Evolutionary conservation across 176 grass and related monocot species (phyloP).

Genomic region (Zoysia pacifica): DNA sequence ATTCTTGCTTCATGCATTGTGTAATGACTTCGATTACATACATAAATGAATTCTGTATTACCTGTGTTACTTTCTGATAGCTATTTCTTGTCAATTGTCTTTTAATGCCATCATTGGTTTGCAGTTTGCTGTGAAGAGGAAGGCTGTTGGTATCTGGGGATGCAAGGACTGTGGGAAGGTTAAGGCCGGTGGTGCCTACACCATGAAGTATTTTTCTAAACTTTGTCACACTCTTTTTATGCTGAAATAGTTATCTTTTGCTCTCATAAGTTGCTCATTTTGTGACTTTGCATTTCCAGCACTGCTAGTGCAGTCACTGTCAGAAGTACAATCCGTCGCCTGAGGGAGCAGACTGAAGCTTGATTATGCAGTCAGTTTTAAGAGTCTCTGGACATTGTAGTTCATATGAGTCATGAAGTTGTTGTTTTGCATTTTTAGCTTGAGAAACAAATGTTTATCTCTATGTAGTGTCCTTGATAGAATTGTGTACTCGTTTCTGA

Average conservation of each 20-base stretch:
- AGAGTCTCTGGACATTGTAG: constrained; percentile 24
- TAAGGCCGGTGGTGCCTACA: constrained; percentile 80
- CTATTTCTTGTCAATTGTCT: neutral
- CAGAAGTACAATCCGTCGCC: constrained; percentile 71
- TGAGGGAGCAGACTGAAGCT: constrained; percentile 80
- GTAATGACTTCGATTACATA: no score
- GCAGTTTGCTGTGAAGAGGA: constrained; percentile 87
- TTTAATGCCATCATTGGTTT: neutral
- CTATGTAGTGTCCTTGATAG: neutral
- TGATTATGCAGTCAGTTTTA: constrained; percentile 28
- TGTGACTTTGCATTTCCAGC: constrained; percentile 41
- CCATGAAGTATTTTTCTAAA: constrained; percentile 62
- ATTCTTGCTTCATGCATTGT: no score
- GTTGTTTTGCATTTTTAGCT: neutral
- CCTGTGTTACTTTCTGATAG: neutral
- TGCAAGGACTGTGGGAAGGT: constrained; percentile 90
- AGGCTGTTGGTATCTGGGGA: constrained; percentile 84
- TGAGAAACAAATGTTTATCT: no score
- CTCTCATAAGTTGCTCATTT: neutral
- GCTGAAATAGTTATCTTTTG: neutral
- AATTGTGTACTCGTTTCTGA: neutral
- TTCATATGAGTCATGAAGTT: constrained; percentile 24
- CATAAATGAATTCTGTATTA: no score
- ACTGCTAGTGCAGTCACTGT: constrained; percentile 78
- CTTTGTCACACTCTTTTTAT: neutral